phyloP scores from a whole-genome alignment of 768 basidiomycete species.

The Trichaptum fuscoviolaceum region DNA sequence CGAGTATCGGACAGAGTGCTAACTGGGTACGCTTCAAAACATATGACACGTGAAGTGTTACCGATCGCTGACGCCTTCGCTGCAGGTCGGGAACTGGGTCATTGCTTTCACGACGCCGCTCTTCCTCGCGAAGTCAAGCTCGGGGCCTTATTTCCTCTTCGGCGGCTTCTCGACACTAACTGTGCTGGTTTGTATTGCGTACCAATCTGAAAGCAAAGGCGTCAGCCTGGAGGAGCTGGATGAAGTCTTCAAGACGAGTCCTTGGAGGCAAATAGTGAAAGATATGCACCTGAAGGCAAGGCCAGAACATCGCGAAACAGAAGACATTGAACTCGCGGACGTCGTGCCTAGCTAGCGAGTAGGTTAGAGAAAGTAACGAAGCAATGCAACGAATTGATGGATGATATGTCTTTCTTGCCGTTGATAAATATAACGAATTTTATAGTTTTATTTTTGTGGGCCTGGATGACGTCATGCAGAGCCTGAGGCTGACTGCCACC shows the following conservation, averaged over 20 bases:
- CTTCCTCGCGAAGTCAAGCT: constrained; percentile 39
- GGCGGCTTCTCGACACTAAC: constrained; percentile 32
- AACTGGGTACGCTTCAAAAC: constrained; percentile 33
- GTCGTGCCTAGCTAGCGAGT: not conserved
- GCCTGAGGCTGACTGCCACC: too few species aligned
- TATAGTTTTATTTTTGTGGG: too few species aligned
- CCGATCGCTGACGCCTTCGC: not conserved
- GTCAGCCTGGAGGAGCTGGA: constrained; percentile 39
- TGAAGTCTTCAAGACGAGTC: constrained; percentile 24
- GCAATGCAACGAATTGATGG: too few species aligned
- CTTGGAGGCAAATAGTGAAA: not conserved
- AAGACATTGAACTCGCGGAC: not conserved
- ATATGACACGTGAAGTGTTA: not conserved
- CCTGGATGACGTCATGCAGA: too few species aligned
- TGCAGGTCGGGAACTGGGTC: constrained; percentile 34
- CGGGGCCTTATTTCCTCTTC: constrained; percentile 44
- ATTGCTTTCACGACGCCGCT: constrained; percentile 43
- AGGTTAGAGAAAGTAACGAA: too few species aligned
- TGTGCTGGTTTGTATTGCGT: constrained; percentile 32
- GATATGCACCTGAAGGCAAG: not conserved
- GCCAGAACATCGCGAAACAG: not conserved
- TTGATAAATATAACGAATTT: too few species aligned
- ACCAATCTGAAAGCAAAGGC: constrained; percentile 41
- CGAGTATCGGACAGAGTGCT: constrained; percentile 35
- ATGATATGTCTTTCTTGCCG: too few species aligned